phyloP scores from a whole-genome alignment of 176 grass and related monocot species.

The Carex myosuroides region DNA sequence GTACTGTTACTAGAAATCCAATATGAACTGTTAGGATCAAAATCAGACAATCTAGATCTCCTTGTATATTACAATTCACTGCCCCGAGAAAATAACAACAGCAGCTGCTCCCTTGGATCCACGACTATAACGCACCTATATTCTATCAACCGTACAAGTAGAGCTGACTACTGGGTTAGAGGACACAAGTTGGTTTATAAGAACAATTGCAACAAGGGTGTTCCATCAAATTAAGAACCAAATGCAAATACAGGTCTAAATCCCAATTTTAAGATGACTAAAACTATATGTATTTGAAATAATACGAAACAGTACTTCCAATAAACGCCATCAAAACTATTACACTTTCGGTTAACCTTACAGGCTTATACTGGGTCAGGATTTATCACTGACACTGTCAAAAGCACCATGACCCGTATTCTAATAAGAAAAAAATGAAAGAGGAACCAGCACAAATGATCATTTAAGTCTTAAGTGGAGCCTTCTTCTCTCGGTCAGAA shows the following conservation, averaged over 20 bases:
- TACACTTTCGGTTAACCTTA: not conserved
- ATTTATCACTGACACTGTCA: not conserved
- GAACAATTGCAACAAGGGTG: not conserved
- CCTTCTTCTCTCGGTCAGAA: slow-evolving; percentile 92
- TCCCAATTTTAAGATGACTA: not conserved
- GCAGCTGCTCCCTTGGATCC: not conserved
- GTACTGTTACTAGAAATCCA: not conserved
- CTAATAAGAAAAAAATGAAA: not conserved
- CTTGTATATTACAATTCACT: not conserved
- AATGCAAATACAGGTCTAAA: not conserved
- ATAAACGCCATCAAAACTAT: not conserved
- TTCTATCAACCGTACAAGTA: not conserved
- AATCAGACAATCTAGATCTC: not conserved
- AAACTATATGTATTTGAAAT: not conserved
- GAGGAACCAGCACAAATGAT: not conserved
- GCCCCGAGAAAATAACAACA: not conserved
- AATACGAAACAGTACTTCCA: not conserved
- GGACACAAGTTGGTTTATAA: not conserved
- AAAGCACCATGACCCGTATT: not conserved
- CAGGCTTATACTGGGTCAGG: not conserved
- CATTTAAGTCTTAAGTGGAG: slow-evolving; percentile 69
- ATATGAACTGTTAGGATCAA: not conserved
- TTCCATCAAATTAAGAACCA: not conserved
- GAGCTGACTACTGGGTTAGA: not conserved
- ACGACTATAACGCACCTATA: not conserved